Percentiles rank a stretch among this genome's conserved stretches.
Evolutionary conservation across 2,329 filamentous ascomycete genomes (phyloP).

Genomic region (Coniochaeta prunicola): DNA sequence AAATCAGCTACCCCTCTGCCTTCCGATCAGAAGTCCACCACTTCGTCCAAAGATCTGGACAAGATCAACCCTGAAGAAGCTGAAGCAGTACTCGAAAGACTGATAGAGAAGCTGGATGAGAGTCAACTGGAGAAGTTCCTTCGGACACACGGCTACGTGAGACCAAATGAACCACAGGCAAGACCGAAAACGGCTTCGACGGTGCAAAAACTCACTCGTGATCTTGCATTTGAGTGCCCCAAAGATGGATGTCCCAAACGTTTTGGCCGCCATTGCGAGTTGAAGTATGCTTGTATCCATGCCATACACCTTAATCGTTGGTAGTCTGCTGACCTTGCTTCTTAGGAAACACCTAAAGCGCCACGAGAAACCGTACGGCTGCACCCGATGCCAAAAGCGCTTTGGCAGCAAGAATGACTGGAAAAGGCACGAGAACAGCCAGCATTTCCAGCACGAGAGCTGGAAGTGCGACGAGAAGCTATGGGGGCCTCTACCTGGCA

Average conservation of each 20-base stretch:
- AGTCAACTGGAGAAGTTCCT: neutral
- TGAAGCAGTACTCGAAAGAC: neutral
- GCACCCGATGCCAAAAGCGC: constrained; percentile 64
- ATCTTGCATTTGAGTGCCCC: too few species aligned
- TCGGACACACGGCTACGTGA: neutral
- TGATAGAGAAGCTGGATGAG: neutral
- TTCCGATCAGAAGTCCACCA: neutral
- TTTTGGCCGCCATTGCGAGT: constrained; percentile 45
- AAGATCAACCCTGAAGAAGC: neutral
- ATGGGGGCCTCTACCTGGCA: constrained; percentile 9
- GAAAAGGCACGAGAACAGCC: constrained; percentile 82
- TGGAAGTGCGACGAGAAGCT: constrained; percentile 58
- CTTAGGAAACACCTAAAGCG: constrained; percentile 76
- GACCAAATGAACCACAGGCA: neutral
- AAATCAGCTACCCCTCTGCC: neutral
- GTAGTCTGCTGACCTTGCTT: constrained; percentile 12
- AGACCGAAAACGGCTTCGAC: neutral
- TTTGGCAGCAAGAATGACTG: constrained; percentile 95
- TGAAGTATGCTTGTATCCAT: constrained; percentile 38
- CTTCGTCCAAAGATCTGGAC: neutral
- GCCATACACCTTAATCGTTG: neutral
- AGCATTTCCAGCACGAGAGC: constrained; percentile 64
- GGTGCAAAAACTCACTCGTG: too few species aligned
- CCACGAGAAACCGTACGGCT: constrained; percentile 74
- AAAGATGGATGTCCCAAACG: constrained; percentile 31